Conservation (phyloP, 345 rosid species). For the Capsella bursapastoris region DNA sequence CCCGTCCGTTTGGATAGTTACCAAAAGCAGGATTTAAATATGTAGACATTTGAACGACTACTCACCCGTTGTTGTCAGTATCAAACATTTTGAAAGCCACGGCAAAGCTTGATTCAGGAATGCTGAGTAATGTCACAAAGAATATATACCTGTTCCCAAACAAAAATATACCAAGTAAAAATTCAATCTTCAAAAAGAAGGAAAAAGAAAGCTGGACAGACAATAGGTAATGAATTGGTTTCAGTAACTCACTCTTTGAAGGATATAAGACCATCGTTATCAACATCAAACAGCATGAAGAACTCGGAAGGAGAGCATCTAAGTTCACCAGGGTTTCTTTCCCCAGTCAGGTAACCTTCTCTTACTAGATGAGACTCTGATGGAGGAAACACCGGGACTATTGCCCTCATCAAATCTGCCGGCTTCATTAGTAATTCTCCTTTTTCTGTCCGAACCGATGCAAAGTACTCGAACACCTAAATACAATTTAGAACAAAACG, state of each 20-base stretch:
- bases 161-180: slow-evolving; percentile 13
- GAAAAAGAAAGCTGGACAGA: neutral
- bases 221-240: neutral
- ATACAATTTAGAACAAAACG: neutral
- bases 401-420: slow-evolving; percentile 89
- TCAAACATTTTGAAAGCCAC: slow-evolving; percentile 96
- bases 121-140: slow-evolving; percentile 85
- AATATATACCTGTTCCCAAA: slow-evolving; percentile 78
- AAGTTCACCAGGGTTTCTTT: slow-evolving; percentile 84
- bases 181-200: slow-evolving; percentile 8
- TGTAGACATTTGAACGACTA: slow-evolving; percentile 27
- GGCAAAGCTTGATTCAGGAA: slow-evolving; percentile 86
- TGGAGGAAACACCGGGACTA: slow-evolving; percentile 94
- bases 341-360: slow-evolving; percentile 90
- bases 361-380: slow-evolving; percentile 83
- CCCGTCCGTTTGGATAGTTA: slow-evolving; percentile 38
- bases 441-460: slow-evolving; percentile 55
- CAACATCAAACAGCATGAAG: slow-evolving; percentile 88
- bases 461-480: slow-evolving; percentile 92
- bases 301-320: slow-evolving; percentile 75
- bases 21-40: slow-evolving; percentile 32
- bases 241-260: slow-evolving; percentile 80
- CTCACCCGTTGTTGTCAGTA: slow-evolving; percentile 75
- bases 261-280: slow-evolving; percentile 83
- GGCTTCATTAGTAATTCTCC: slow-evolving; percentile 88